These are phyloP conservation scores for Polytolypa hystricis DNA, from an alignment of 2,329 filamentous ascomycete species.

Conservation along the genomic window DNA sequence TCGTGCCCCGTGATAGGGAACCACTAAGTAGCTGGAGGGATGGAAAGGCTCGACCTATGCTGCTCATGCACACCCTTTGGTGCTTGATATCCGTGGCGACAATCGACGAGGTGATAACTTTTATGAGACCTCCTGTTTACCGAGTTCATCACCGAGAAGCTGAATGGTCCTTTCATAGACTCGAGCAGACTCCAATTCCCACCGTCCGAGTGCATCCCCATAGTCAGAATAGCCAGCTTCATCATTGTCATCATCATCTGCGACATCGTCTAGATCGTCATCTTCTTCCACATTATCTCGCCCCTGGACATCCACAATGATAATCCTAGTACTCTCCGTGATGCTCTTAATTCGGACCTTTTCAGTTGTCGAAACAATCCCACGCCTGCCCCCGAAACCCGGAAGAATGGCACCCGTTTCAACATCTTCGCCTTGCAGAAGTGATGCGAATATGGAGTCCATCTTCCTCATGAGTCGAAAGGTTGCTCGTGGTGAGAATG, in stretches of 20 bases:
- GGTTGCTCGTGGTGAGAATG: constrained; percentile 53
- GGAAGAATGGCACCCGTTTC: constrained; percentile 55
- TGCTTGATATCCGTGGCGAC: too few species aligned
- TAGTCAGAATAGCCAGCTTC: constrained; percentile 21
- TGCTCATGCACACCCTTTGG: too few species aligned
- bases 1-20: too few species aligned
- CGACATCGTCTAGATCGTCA: constrained; percentile 26
- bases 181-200: constrained; percentile 59
- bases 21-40: too few species aligned
- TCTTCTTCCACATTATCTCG: constrained; percentile 32
- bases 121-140: constrained; percentile 17
- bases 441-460: constrained; percentile 69
- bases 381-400: constrained; percentile 53
- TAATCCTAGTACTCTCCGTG: constrained; percentile 62
- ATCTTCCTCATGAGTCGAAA: constrained; percentile 66
- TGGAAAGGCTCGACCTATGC: too few species aligned
- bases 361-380: constrained; percentile 57
- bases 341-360: constrained; percentile 79
- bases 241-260: constrained; percentile 20
- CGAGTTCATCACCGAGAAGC: constrained; percentile 58
- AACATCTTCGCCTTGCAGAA: constrained; percentile 57
- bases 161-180: constrained; percentile 74
- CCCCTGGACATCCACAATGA: constrained; percentile 54
- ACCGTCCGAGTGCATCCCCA: constrained; percentile 24
- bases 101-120: too few species aligned